Base-by-base conservation (phyloP, 2,329 filamentous ascomycete genomes). In the Epichloe brachyelytri region DNA sequence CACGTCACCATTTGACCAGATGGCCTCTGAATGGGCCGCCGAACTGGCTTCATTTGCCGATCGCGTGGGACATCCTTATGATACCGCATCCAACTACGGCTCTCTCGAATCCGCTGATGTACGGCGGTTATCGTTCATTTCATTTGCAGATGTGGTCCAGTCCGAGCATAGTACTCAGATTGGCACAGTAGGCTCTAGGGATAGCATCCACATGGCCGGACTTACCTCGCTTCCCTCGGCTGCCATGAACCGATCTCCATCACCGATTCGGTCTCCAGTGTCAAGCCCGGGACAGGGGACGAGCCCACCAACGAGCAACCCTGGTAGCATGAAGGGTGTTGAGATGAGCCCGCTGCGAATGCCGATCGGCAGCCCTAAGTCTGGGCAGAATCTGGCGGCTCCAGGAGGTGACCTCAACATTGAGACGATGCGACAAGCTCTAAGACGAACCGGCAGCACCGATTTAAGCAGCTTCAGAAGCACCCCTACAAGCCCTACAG, bases 81-180 rank as follows among this genome's bases (percentile, higher is more conserved):
- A 91, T 57, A 74, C 75, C 26, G 80, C 80, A 2, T 86, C 84
- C 52, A 88, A 82, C 63, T 91, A 91, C 65, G 87, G 84, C 34
- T 81, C 83, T 44, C 72, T 91, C 54, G 89, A 95, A 26, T 68
- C 66, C 8, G 76, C 80, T 45, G 90, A 95, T 60, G 79, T 94
- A 17, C 83, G 88, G 44, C 82, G 91, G 20, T 71, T 97, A 55
- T 93, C 86, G 65, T 97, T 97, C 70, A 95, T 97, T 63, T 95
- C 89, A 7, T 97, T 97, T 67, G 90, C 91, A 54, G 91, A 97
- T 61, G 88, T 97, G 10, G 88, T 97, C 40, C 88, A 95, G 64
- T 79, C 84, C 36, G 87, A 93, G 65, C 86, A 91, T 60, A 80
- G 79, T 33, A 78, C 82, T 53, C 71, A 73, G 36, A 71, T 73